Evolutionary conservation across 257 asterid genomes (phyloP).

Genomic region (Solanum lignicaule): DNA sequence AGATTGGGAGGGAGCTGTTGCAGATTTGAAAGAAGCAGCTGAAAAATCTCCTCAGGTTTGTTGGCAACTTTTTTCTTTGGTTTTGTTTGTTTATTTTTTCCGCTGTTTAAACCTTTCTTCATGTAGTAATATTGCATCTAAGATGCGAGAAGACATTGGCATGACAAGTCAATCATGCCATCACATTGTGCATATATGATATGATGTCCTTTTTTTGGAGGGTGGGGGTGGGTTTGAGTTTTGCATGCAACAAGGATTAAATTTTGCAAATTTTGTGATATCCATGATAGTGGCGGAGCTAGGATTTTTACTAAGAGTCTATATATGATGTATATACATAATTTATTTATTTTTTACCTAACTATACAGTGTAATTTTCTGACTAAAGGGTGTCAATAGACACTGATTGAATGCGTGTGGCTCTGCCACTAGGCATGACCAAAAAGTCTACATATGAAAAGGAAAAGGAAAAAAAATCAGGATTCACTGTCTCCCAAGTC

Average conservation of each 20-base stretch:
- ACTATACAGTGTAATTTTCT: background rate
- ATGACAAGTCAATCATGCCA: background rate
- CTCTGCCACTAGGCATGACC: no score
- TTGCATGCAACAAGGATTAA: background rate
- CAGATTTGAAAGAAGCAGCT: constrained; percentile 76
- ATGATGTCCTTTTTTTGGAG: background rate
- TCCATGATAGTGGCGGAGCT: background rate
- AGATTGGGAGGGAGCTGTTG: constrained; percentile 93
- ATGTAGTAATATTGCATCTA: background rate
- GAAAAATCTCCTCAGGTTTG: constrained; percentile 92
- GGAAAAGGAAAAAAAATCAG: background rate
- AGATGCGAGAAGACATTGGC: background rate
- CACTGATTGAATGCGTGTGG: no score
- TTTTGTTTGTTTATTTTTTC: background rate
- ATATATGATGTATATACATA: no score
- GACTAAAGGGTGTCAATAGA: background rate
- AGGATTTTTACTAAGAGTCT: background rate
- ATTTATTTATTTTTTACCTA: background rate
- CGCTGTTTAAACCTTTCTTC: background rate
- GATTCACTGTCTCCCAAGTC: no score
- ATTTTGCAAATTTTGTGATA: background rate
- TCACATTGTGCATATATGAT: background rate
- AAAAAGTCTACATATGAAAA: no score
- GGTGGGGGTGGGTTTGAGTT: background rate
- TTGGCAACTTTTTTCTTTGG: background rate